Conservation (phyloP, 2,329 filamentous ascomycete species). For the Aspergillus ochraceus region DNA sequence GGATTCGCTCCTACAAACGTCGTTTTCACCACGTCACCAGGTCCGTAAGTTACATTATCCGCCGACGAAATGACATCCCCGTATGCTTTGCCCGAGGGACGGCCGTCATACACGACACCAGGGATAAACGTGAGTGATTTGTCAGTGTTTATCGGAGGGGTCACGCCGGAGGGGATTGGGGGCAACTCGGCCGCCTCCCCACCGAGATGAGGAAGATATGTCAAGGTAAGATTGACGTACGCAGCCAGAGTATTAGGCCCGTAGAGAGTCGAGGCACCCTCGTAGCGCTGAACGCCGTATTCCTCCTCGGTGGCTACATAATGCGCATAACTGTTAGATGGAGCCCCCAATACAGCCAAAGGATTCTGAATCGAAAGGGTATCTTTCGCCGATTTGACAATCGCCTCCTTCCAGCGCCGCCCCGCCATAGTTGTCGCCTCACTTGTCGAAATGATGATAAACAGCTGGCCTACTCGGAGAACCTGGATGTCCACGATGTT, state of each 20-base stretch:
- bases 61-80: constrained; percentile 63
- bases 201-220: constrained; percentile 66
- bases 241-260: constrained; percentile 80
- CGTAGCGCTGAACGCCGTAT: constrained; percentile 82
- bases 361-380: constrained; percentile 55
- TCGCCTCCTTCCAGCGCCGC: constrained; percentile 76
- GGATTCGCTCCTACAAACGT: constrained; percentile 87
- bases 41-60: constrained; percentile 54
- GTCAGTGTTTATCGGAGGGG: constrained; percentile 75
- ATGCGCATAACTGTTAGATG: constrained; percentile 87
- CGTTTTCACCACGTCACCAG: constrained; percentile 63
- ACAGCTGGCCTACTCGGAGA: constrained; percentile 77
- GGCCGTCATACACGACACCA: constrained; percentile 71
- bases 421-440: constrained; percentile 94
- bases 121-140: constrained; percentile 78
- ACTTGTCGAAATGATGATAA: constrained; percentile 81
- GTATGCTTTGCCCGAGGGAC: constrained; percentile 66
- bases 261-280: constrained; percentile 90
- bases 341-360: constrained; percentile 81
- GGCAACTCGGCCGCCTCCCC: constrained; percentile 44
- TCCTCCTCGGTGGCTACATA: constrained; percentile 79
- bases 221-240: constrained; percentile 83
- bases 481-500: constrained; percentile 90
- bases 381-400: constrained; percentile 57
- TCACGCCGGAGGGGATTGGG: constrained; percentile 55